Percentiles rank a stretch among this genome's conserved stretches.
Evolutionary conservation across 768 basidiomycete species (phyloP).

Genomic region (Chiua virens): DNA sequence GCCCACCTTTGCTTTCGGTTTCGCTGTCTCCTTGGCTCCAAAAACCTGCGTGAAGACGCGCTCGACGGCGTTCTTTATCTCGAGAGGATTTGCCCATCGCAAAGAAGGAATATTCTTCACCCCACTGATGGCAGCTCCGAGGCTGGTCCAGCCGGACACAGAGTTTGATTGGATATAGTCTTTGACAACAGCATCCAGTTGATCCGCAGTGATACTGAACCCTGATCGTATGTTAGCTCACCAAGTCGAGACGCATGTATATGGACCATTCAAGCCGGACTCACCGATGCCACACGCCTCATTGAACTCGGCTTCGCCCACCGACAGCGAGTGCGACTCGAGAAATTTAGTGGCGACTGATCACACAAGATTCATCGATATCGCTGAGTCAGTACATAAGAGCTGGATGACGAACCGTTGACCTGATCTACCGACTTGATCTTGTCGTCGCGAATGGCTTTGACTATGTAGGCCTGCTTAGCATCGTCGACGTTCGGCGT

Average conservation of each 20-base stretch:
- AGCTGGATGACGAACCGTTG: slow-evolving; percentile 53
- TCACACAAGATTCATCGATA: slow-evolving; percentile 1
- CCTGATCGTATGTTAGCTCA: slow-evolving; percentile 46
- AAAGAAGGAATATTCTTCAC: slow-evolving; percentile 62
- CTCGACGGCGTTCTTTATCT: slow-evolving; percentile 82
- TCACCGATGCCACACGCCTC: slow-evolving; percentile 83
- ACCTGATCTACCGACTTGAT: slow-evolving; percentile 87
- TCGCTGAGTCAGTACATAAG: not conserved
- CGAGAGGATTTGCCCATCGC: slow-evolving; percentile 82
- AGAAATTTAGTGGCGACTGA: slow-evolving; percentile 66
- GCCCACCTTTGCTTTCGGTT: slow-evolving; percentile 65
- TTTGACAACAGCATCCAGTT: slow-evolving; percentile 56
- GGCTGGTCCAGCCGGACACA: slow-evolving; percentile 69
- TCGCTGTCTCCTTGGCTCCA: slow-evolving; percentile 67
- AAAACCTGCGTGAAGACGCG: slow-evolving; percentile 63
- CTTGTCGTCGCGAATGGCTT: slow-evolving; percentile 67
- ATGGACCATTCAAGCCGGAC: slow-evolving; percentile 32
- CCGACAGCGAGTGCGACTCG: slow-evolving; percentile 56
- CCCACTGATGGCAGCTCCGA: slow-evolving; percentile 65
- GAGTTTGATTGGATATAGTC: slow-evolving; percentile 56
- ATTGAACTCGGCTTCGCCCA: slow-evolving; percentile 72
- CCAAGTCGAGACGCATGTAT: not conserved
- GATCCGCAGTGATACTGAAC: slow-evolving; percentile 69
- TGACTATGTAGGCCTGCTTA: slow-evolving; percentile 62
- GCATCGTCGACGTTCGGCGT: slow-evolving; percentile 43